Conservation (phyloP, 345 rosid genomes). For the Heritiera littoralis region DNA sequence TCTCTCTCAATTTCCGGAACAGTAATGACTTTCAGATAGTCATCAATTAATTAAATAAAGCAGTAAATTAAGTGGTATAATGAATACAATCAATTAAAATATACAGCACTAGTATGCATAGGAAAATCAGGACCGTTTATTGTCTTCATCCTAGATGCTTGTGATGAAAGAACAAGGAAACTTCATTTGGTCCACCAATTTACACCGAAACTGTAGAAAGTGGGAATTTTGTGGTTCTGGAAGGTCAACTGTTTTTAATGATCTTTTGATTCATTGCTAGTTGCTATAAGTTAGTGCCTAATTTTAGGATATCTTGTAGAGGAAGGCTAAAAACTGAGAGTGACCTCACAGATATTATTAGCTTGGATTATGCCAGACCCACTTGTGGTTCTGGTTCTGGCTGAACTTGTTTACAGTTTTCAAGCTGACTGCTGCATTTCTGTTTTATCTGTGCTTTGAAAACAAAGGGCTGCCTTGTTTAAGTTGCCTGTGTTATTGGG, state of each 20-base stretch:
- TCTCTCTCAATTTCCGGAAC: neutral
- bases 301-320: neutral
- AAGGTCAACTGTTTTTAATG: slow-evolving; percentile 29
- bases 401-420: neutral
- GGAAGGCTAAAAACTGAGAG: neutral
- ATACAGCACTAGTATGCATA: neutral
- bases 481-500: no score
- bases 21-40: neutral
- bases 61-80: neutral
- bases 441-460: neutral
- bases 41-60: neutral
- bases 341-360: neutral
- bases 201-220: neutral
- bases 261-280: neutral
- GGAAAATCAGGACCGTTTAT: neutral
- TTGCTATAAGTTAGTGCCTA: neutral
- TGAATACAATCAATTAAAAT: neutral
- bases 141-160: neutral
- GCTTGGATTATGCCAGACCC: neutral
- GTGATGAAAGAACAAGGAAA: neutral
- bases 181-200: slow-evolving; percentile 6
- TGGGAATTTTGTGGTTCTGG: slow-evolving; percentile 23
- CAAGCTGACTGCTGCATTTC: neutral
- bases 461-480: neutral
- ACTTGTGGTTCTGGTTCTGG: neutral